Percentiles rank a stretch among this genome's conserved stretches.
Evolutionary conservation across 208 protist genomes (phyloP).

Genomic region (Trypanosoma rangeli): DNA sequence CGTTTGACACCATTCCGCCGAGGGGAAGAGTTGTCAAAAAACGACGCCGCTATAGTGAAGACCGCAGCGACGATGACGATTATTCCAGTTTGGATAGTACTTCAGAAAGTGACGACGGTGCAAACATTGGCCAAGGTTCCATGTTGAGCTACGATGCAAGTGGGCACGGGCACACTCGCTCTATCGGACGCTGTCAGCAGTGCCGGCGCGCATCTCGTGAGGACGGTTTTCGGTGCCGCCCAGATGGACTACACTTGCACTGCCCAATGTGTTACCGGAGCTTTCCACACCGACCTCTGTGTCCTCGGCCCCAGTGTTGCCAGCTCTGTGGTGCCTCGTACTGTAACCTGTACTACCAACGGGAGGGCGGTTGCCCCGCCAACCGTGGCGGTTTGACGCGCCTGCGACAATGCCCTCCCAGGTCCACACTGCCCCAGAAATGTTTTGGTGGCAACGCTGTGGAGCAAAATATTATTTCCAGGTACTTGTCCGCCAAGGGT

Average conservation of each 20-base stretch:
- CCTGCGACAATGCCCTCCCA: conserved; percentile 22
- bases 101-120: neutral
- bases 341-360: conserved; percentile 78
- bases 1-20: conserved; percentile 56
- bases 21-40: conserved; percentile 35
- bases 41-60: conserved; percentile 36
- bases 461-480: conserved; percentile 69
- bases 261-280: conserved; percentile 45
- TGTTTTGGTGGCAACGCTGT: conserved; percentile 72
- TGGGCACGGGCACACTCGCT: conserved; percentile 1
- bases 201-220: conserved; percentile 48
- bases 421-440: conserved; percentile 37
- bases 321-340: conserved; percentile 69
- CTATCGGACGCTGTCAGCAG: conserved; percentile 42
- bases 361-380: conserved; percentile 35
- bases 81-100: conserved; percentile 8
- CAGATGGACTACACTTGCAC: conserved; percentile 43
- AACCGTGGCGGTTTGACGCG: neutral
- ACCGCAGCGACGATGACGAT: conserved; percentile 14
- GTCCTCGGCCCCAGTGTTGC: conserved; percentile 70
- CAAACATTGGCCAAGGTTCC: neutral
- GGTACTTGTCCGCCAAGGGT: conserved; percentile 44
- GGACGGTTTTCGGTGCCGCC: conserved; percentile 69
- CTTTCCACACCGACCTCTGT: conserved; percentile 79
- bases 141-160: neutral